A percentile compares a stretch with the other conserved stretches of the same genome.
Evolutionary conservation across 805 yeast species (phyloP).

Genomic region (Saturnispora zaruensis): DNA sequence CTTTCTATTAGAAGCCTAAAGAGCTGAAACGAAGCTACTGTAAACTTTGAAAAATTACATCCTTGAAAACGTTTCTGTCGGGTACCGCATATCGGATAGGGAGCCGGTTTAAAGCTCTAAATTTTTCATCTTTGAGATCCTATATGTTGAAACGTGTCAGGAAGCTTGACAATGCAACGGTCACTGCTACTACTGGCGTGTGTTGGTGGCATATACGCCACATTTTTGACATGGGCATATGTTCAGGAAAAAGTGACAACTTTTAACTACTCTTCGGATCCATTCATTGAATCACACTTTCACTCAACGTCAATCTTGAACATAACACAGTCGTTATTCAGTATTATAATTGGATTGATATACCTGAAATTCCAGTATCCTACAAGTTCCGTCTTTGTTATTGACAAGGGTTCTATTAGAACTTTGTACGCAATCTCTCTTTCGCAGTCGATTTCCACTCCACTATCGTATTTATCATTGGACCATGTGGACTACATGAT

Average conservation of each 20-base stretch:
- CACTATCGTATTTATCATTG: slow-evolving; percentile 71
- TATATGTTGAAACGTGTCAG: neutral
- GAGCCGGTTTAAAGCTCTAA: neutral
- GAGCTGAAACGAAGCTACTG: neutral
- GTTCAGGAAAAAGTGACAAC: slow-evolving; percentile 84
- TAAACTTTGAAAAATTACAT: neutral
- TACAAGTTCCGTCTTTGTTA: slow-evolving; percentile 8
- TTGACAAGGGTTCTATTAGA: slow-evolving; percentile 20
- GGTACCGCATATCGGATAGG: neutral
- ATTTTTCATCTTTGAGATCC: neutral
- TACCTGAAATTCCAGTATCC: slow-evolving; percentile 35
- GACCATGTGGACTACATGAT: slow-evolving; percentile 81
- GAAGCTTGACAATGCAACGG: neutral
- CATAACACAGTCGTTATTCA: slow-evolving; percentile 63
- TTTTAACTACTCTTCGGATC: slow-evolving; percentile 50
- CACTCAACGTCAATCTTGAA: slow-evolving; percentile 75
- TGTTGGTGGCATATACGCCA: slow-evolving; percentile 65
- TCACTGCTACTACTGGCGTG: slow-evolving; percentile 24
- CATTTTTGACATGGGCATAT: slow-evolving; percentile 87
- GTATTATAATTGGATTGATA: slow-evolving; percentile 55
- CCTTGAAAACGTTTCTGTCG: neutral
- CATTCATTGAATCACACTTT: slow-evolving; percentile 30
- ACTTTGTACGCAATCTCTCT: slow-evolving; percentile 45
- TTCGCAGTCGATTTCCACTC: slow-evolving; percentile 75
- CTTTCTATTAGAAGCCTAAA: neutral